Conservation (phyloP, 768 basidiomycete species). For the Boletus rex-veris region DNA sequence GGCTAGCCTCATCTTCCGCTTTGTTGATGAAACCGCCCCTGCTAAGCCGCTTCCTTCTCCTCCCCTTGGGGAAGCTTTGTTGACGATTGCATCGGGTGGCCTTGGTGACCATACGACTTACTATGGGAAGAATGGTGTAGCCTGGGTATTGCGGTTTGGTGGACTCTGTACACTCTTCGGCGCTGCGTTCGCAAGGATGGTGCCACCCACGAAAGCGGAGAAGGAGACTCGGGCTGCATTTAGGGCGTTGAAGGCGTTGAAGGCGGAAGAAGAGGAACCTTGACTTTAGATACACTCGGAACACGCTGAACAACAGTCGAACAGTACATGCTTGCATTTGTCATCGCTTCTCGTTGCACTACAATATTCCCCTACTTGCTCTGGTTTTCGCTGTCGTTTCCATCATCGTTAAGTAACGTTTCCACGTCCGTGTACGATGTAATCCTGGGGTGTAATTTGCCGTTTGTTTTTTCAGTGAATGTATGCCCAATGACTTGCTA, state of each 20-base stretch:
- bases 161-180: slow-evolving; percentile 81
- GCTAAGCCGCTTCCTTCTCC: slow-evolving; percentile 14
- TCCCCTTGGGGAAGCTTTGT: slow-evolving; percentile 34
- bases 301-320: not conserved
- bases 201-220: slow-evolving; percentile 88
- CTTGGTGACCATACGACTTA: slow-evolving; percentile 53
- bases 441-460: not conserved
- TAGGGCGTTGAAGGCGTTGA: slow-evolving; percentile 73
- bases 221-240: slow-evolving; percentile 82
- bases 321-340: slow-evolving; percentile 16
- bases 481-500: slow-evolving; percentile 1
- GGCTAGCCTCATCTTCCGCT: slow-evolving; percentile 81
- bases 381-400: not conserved
- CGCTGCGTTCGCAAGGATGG: slow-evolving; percentile 73
- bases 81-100: slow-evolving; percentile 3
- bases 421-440: slow-evolving; percentile 1
- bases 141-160: slow-evolving; percentile 92
- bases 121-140: slow-evolving; percentile 84
- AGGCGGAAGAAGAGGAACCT: slow-evolving; percentile 52
- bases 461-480: not conserved
- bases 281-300: slow-evolving; percentile 24
- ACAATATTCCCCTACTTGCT: slow-evolving; percentile 3
- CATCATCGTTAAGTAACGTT: not conserved
- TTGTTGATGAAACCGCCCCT: slow-evolving; percentile 55
- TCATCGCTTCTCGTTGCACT: not conserved